Percentiles rank a stretch among this genome's conserved stretches.
Conservation (phyloP, 106 monocot species). For the Dioscorea dumetorum region DNA sequence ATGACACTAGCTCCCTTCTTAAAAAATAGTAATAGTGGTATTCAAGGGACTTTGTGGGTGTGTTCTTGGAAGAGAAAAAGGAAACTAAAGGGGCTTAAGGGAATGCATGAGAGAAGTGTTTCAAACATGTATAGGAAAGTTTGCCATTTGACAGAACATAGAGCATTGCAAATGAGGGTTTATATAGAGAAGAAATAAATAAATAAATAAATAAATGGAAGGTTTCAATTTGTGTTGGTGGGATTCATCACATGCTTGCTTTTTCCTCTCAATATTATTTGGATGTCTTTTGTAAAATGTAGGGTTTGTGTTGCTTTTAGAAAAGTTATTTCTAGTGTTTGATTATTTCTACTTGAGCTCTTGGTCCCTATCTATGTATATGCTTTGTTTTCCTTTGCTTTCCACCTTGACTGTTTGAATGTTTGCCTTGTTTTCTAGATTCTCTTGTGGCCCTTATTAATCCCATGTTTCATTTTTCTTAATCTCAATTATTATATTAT, state of each 20-base stretch:
- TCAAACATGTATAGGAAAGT: background rate
- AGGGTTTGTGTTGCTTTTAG: background rate
- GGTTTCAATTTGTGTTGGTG: background rate
- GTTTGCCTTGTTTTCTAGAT: background rate
- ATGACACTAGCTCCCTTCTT: background rate
- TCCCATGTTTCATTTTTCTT: background rate
- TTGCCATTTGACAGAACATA: conserved; percentile 6
- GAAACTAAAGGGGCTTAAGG: background rate
- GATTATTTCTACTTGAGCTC: background rate
- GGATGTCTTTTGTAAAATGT: background rate
- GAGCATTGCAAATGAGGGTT: conserved; percentile 5
- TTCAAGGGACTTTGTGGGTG: background rate
- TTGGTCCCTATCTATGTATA: background rate
- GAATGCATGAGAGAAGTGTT: conserved; percentile 3
- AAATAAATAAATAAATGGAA: background rate
- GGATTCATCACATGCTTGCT: conserved; percentile 7
- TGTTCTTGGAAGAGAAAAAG: no score
- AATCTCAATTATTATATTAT: background rate
- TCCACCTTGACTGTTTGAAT: background rate
- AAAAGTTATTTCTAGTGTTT: conserved; percentile 7
- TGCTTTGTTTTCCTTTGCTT: background rate
- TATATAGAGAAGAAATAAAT: conserved; percentile 5
- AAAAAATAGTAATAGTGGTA: background rate
- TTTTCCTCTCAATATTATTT: conserved; percentile 6
- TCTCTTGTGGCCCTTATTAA: background rate